Base-by-base conservation (phyloP, 2,329 filamentous ascomycete species). In the Furcasterigmium furcatum region DNA sequence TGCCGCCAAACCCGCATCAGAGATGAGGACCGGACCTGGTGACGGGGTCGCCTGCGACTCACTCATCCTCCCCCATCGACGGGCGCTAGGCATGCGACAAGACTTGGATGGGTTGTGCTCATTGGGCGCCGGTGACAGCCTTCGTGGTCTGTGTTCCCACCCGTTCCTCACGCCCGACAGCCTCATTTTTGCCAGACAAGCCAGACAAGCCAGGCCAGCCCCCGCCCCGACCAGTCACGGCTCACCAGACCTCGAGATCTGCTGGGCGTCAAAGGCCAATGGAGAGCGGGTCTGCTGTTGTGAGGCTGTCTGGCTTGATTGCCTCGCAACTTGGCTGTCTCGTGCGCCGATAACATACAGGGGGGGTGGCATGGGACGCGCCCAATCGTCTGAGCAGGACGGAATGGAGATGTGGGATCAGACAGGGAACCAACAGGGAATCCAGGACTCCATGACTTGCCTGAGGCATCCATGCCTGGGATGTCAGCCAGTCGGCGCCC, bases 401-500 rank as follows among this genome's bases (percentile, higher is more conserved):
- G 34, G 34, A 36, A 36, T 36, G 34, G 16, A 36, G n/a, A n/a
- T n/a, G n/a, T n/a, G n/a, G n/a, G n/a, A n/a, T n/a, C n/a, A n/a
- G n/a, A n/a, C n/a, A n/a, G n/a, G n/a, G n/a, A n/a, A n/a, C n/a
- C n/a, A n/a, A n/a, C n/a, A n/a, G n/a, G n/a, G n/a, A n/a, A n/a
- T n/a, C n/a, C n/a, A n/a, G n/a, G n/a, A n/a, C n/a, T n/a, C n/a
- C n/a, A n/a, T n/a, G n/a, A n/a, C n/a, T n/a, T n/a, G n/a, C 50
- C 50, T 52, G 43, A 52, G 50, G 50, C 50, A 50, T 24, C 18
- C 9, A 9, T 48, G 43, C 48, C 41, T 52, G 22, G n/a, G 14
- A 19, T 36, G 34, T 36, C 34, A 36, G 16, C 34, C 34, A 36
- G n/a, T 36, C 34, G n/a, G 29, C 43, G 18, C 34, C 29, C 30